A percentile compares a stretch with the other conserved stretches of the same genome.
Conservation (phyloP, 2,329 filamentous ascomycete genomes). For the Thielaviopsis ethacetica region DNA sequence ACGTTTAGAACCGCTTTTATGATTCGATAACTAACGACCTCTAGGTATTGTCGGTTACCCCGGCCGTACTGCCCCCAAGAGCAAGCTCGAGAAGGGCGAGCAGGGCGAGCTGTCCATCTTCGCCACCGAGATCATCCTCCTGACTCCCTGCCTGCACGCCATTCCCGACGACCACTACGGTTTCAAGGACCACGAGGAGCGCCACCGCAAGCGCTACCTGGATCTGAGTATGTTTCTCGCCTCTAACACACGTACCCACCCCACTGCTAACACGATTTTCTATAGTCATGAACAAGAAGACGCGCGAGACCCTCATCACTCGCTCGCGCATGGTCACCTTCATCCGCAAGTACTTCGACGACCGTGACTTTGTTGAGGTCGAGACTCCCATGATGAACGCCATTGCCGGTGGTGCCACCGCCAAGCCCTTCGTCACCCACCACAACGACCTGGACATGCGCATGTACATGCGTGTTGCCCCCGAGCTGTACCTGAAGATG, state of each 20-base stretch:
- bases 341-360: slow-evolving; percentile 77
- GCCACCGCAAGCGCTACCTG: slow-evolving; percentile 83
- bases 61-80: slow-evolving; percentile 75
- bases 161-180: slow-evolving; percentile 83
- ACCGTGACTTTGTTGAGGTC: slow-evolving; percentile 78
- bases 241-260: neutral
- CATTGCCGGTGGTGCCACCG: slow-evolving; percentile 89
- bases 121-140: slow-evolving; percentile 66
- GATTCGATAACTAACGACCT: neutral
- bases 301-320: slow-evolving; percentile 68
- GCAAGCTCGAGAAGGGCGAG: slow-evolving; percentile 57
- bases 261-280: too few species aligned
- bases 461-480: slow-evolving; percentile 86
- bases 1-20: neutral
- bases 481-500: slow-evolving; percentile 95
- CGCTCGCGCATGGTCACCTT: slow-evolving; percentile 68
- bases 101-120: slow-evolving; percentile 92
- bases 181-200: slow-evolving; percentile 87
- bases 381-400: slow-evolving; percentile 97
- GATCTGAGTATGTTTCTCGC: slow-evolving; percentile 44
- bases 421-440: slow-evolving; percentile 81
- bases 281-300: slow-evolving; percentile 70
- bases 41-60: slow-evolving; percentile 55
- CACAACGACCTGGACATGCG: slow-evolving; percentile 95
- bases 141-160: slow-evolving; percentile 83